Percentiles rank a stretch among this genome's conserved stretches.
phyloP scores from a whole-genome alignment of 1,284 basidiomycete genomes.

The Mrakiaceae sp. region DNA sequence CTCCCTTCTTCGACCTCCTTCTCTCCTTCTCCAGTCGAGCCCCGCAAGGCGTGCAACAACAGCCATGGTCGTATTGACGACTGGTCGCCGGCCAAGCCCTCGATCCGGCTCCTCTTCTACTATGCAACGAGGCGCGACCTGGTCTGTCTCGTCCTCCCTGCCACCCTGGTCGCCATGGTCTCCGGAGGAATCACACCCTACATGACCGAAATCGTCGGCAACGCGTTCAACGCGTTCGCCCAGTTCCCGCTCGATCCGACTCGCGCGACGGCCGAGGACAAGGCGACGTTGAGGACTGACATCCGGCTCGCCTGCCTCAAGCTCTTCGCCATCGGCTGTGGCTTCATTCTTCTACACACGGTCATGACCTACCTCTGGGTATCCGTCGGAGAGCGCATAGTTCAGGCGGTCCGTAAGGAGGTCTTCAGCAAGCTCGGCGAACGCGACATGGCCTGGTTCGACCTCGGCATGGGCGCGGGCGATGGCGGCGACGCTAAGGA shows the following conservation, averaged over 20 bases:
- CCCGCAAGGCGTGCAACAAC: too few species aligned
- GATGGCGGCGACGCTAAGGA: constrained; percentile 40
- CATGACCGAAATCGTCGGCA: constrained; percentile 84
- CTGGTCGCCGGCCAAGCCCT: constrained; percentile 32
- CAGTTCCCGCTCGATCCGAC: constrained; percentile 36
- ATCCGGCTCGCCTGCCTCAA: constrained; percentile 55
- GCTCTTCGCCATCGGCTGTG: constrained; percentile 58
- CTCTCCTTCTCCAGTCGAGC: too few species aligned
- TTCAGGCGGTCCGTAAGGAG: constrained; percentile 52
- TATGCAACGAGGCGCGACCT: constrained; percentile 48
- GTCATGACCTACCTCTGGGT: constrained; percentile 74
- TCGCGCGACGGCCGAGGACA: constrained; percentile 36
- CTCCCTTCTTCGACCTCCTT: too few species aligned
- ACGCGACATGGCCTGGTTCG: constrained; percentile 79
- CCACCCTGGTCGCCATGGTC: constrained; percentile 52
- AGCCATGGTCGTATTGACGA: neutral
- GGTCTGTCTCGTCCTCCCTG: constrained; percentile 52
- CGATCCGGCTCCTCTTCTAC: constrained; percentile 53
- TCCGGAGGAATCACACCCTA: constrained; percentile 74
- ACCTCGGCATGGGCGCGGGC: constrained; percentile 62
- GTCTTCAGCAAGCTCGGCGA: constrained; percentile 59
- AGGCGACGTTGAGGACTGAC: constrained; percentile 46
- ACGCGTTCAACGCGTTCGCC: constrained; percentile 69
- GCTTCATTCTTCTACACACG: constrained; percentile 60
- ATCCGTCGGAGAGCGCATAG: constrained; percentile 70